Conservation (phyloP, 2,329 filamentous ascomycete species). For the Colletotrichum lentis region DNA sequence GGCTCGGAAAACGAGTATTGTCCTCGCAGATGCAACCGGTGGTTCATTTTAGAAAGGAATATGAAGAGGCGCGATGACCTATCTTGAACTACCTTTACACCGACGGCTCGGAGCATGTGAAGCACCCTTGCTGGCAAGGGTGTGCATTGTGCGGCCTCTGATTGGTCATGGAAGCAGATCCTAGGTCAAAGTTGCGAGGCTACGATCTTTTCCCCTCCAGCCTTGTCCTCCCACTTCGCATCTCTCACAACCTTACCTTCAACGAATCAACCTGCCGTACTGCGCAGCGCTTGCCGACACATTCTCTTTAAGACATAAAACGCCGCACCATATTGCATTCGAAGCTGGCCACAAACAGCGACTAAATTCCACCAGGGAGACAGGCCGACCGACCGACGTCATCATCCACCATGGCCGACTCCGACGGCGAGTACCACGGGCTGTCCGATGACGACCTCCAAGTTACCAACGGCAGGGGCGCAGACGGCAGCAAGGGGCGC, state of each 20-base stretch:
- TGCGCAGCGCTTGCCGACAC: neutral
- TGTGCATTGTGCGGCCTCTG: neutral
- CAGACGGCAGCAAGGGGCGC: conserved; percentile 12
- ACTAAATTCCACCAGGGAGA: neutral
- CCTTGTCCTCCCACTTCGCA: conserved; percentile 22
- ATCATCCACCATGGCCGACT: conserved; percentile 68
- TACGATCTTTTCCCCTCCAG: conserved; percentile 26
- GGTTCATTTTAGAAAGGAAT: neutral
- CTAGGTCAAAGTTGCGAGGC: conserved; percentile 26
- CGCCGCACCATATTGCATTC: neutral
- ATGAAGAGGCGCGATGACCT: neutral
- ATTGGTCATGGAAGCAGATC: conserved; percentile 14
- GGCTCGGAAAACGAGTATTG: neutral
- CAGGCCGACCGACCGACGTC: conserved; percentile 4
- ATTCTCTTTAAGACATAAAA: neutral
- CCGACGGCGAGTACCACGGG: conserved; percentile 74
- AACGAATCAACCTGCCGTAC: neutral
- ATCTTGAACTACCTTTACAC: too few species aligned
- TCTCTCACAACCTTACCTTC: neutral
- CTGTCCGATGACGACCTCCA: conserved; percentile 71
- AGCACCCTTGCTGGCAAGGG: conserved; percentile 9
- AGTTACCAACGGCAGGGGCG: conserved; percentile 45
- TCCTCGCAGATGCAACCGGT: neutral
- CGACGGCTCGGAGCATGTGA: neutral
- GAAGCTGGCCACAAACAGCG: neutral